Base-by-base conservation (phyloP, 2,329 filamentous ascomycete species). In the Diaporthe helianthi region DNA sequence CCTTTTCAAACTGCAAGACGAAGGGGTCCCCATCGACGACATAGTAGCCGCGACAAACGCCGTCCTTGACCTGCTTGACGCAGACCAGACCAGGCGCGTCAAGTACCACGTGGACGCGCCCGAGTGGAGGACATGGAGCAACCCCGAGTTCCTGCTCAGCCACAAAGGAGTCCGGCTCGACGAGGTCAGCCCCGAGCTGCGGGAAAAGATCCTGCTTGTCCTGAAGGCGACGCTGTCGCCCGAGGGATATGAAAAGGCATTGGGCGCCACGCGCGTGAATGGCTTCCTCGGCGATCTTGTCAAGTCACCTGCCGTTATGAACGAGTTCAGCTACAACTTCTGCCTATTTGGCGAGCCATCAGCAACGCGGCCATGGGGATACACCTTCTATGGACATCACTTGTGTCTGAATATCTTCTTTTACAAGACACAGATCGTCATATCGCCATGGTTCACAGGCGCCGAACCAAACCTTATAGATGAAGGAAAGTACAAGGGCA, bases 401-500 rank as follows among this genome's bases (percentile, higher is more conserved):
- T 83, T 95, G 2, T 93, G 91, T 73, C 83, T 94, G 2, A 90
- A 89, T 74, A 84, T 92, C 26, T 91, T 94, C 76, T 83, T 94
- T 67, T 86, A 89, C 75, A 83, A 83, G 38, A 79, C 81, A 0
- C 90, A 93, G 76, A 89, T 93, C 61, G 81, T 93, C 53, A 83
- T 93, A 3, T 89, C 87, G 0, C 92, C 92, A 0, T 92, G 89
- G 80, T 95, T 95, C 79, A 93, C 91, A 0, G 92, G 92, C 67
- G 92, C 92, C 0, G 92, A 95, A 78, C 92, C 92, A 0, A 93
- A 94, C 74, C 75, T 89, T 44, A 92, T 94, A 73, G 92, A 94
- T 72, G 78, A 79, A 0, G 91, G 91, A 0, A 85, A 85, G 0
- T 84, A 88, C 76, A 79, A 80, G 1, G 92, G 91, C 8, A 92